phyloP scores from a whole-genome alignment of 768 basidiomycete genomes.

The Lactifluus subvellereus region DNA sequence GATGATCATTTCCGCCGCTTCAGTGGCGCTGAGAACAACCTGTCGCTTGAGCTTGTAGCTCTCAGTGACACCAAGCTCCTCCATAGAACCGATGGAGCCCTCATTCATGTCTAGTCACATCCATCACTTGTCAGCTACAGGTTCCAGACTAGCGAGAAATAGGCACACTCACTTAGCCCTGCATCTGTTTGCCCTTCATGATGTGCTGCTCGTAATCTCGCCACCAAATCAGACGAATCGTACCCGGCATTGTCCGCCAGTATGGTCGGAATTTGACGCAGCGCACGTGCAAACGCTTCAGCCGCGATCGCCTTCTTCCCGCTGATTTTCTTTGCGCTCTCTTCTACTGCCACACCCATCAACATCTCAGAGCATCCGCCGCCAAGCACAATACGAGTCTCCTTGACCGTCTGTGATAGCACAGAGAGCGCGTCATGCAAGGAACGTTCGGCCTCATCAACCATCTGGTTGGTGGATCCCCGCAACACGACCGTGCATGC shows the following conservation, averaged over 20 bases:
- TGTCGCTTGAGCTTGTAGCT: conserved; percentile 97
- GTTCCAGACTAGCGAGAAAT: conserved; percentile 1
- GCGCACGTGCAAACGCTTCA: conserved; percentile 83
- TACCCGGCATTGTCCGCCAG: conserved; percentile 97
- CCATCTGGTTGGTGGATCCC: conserved; percentile 97
- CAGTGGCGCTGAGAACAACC: conserved; percentile 89
- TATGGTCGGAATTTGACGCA: conserved; percentile 94
- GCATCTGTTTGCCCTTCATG: conserved; percentile 83
- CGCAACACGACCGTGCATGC: conserved; percentile 98
- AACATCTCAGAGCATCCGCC: conserved; percentile 98
- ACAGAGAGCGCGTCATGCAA: conserved; percentile 97
- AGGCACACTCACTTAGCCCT: conserved; percentile 64
- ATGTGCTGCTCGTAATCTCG: conserved; percentile 86
- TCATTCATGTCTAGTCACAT: conserved; percentile 71
- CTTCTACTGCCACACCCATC: conserved; percentile 93
- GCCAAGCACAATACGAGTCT: conserved; percentile 89
- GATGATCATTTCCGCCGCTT: conserved; percentile 98
- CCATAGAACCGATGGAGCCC: conserved; percentile 85
- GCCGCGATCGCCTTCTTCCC: conserved; percentile 96
- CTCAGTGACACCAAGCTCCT: conserved; percentile 82
- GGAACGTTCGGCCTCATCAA: conserved; percentile 97
- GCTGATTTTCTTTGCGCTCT: conserved; percentile 72
- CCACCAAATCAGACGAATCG: conserved; percentile 94
- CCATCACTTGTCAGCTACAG: neutral
- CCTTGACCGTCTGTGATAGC: conserved; percentile 94